Conservation (phyloP, 2,329 filamentous ascomycete genomes). For the Alternaria hordeiaustralica region DNA sequence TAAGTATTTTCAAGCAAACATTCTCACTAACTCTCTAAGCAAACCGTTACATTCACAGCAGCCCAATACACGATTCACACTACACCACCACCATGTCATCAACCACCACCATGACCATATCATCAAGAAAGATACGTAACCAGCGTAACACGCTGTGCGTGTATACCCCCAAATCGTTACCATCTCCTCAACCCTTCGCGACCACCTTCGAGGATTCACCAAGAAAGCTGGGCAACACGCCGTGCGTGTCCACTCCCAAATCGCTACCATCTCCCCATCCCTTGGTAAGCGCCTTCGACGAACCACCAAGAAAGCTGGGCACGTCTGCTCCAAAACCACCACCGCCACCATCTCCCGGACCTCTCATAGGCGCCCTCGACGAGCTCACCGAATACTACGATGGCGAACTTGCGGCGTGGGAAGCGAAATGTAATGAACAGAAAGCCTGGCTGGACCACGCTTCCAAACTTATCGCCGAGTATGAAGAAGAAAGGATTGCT, state of each 20-base stretch:
- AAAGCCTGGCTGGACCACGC: neutral
- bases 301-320: neutral
- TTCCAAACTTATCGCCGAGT: neutral
- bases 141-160: neutral
- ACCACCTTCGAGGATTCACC: neutral
- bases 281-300: neutral
- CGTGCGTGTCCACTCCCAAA: neutral
- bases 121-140: neutral
- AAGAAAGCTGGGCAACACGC: neutral
- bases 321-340: neutral
- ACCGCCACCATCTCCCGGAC: neutral
- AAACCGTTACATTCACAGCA: neutral
- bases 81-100: neutral
- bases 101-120: neutral
- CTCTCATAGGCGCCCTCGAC: neutral
- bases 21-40: neutral
- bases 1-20: neutral
- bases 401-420: neutral
- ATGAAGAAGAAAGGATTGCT: neutral
- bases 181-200: neutral
- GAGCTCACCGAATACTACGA: neutral
- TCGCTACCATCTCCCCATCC: neutral
- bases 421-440: neutral
- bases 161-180: neutral
- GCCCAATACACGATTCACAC: rapidly evolving